phyloP scores from a whole-genome alignment of 306 rosid genomes.

The Citrullus amarus region DNA sequence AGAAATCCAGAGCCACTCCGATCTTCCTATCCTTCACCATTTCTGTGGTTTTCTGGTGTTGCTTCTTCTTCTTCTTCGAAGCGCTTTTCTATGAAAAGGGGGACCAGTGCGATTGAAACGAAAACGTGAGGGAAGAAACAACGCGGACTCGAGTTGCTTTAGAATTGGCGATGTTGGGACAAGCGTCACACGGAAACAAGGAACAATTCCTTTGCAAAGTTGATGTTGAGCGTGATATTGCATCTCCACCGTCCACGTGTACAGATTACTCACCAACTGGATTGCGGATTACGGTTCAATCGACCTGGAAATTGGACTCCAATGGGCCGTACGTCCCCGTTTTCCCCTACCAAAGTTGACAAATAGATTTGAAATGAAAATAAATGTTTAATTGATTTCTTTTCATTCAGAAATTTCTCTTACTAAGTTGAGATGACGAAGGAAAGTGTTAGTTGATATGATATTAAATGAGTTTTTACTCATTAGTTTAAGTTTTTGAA shows the following conservation, averaged over 20 bases:
- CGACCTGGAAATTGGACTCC: too few species aligned
- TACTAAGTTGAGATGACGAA: too few species aligned
- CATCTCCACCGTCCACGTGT: conserved; percentile 4
- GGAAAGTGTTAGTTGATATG: too few species aligned
- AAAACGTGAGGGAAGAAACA: neutral
- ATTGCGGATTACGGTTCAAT: neutral
- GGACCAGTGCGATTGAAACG: neutral
- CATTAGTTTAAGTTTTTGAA: too few species aligned
- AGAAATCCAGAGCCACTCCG: conserved; percentile 82
- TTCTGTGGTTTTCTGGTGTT: neutral
- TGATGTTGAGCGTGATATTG: neutral
- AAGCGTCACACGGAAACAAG: neutral
- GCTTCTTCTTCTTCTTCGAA: neutral
- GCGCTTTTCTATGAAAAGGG: neutral
- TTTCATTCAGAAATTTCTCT: too few species aligned
- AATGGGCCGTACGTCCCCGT: too few species aligned
- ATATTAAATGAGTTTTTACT: too few species aligned
- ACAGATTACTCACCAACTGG: neutral
- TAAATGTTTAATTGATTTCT: too few species aligned
- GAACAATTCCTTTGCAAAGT: neutral
- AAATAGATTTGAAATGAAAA: too few species aligned
- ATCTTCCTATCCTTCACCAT: conserved; percentile 69
- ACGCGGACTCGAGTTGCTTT: neutral
- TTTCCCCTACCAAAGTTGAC: too few species aligned
- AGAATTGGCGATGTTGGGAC: neutral